These are phyloP conservation scores for Sesbania bispinosa DNA, from an alignment of 306 rosid species.

Conservation along the genomic window DNA sequence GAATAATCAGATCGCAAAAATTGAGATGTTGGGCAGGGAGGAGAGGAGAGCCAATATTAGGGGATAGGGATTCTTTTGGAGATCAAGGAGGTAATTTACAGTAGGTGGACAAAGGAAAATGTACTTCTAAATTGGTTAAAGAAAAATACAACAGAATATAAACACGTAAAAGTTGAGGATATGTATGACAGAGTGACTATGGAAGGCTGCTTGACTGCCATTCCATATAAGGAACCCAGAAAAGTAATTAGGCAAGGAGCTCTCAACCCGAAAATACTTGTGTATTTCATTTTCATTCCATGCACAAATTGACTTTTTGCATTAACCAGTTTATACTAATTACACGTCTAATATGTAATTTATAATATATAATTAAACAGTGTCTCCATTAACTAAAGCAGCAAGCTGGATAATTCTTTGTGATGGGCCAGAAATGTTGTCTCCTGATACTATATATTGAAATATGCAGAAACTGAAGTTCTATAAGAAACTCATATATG, in stretches of 20 bases:
- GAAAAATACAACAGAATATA: background rate
- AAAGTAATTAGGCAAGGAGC: background rate
- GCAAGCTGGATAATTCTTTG: background rate
- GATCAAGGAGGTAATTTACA: background rate
- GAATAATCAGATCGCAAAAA: background rate
- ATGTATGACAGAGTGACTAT: background rate
- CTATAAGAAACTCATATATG: background rate
- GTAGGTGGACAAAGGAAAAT: background rate
- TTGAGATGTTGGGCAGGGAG: background rate
- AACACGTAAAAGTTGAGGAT: background rate
- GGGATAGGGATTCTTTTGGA: background rate
- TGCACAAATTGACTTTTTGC: background rate
- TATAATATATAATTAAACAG: background rate
- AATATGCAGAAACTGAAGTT: background rate
- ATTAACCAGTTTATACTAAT: background rate
- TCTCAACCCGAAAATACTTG: no score
- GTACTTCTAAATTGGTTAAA: background rate
- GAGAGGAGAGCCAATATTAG: background rate
- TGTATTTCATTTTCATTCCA: background rate
- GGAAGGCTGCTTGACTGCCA: conserved; percentile 6
- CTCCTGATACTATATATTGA: background rate
- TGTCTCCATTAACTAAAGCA: background rate
- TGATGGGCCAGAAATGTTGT: background rate
- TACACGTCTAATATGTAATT: background rate
- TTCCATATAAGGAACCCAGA: background rate